Percentiles rank a stretch among this genome's conserved stretches.
These are phyloP conservation scores for Trichocladium uniseriatum DNA, from an alignment of 495 filamentous ascomycete species.

Conservation along the genomic window DNA sequence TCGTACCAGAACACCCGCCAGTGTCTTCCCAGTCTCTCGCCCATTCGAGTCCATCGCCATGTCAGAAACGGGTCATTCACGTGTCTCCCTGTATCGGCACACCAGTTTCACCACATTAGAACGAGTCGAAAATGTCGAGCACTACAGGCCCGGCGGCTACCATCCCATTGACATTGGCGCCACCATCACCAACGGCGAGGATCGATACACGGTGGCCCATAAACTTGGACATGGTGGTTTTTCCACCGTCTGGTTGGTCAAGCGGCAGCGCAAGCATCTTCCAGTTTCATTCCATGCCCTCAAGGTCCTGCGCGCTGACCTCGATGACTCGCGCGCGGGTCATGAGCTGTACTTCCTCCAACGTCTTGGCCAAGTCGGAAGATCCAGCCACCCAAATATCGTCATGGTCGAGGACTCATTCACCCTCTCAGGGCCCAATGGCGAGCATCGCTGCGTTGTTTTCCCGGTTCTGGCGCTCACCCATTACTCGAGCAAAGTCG, in stretches of 20 bases:
- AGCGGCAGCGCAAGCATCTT: neutral
- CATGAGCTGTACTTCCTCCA: neutral
- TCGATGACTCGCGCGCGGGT: neutral
- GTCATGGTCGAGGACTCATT: constrained; percentile 3
- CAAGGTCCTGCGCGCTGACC: neutral
- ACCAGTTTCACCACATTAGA: neutral
- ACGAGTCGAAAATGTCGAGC: neutral
- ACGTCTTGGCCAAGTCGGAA: constrained; percentile 2
- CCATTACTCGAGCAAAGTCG: neutral
- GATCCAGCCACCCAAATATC: constrained; percentile 1
- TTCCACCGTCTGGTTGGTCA: constrained; percentile 2
- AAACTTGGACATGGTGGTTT: constrained; percentile 1
- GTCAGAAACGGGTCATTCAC: neutral
- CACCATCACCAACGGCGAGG: neutral
- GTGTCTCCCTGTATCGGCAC: neutral
- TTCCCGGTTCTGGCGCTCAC: neutral
- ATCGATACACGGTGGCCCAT: neutral
- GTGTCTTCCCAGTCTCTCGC: too few species aligned
- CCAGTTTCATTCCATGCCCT: constrained; percentile 1
- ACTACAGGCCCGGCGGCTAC: constrained; percentile 1
- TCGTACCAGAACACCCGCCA: too few species aligned
- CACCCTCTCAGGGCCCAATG: constrained; percentile 2
- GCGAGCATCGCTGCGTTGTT: neutral
- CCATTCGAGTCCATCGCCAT: too few species aligned
- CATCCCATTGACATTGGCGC: constrained; percentile 3